These are phyloP conservation scores for Melastoma malabathricum DNA, from an alignment of 345 rosid species.

Conservation along the genomic window DNA sequence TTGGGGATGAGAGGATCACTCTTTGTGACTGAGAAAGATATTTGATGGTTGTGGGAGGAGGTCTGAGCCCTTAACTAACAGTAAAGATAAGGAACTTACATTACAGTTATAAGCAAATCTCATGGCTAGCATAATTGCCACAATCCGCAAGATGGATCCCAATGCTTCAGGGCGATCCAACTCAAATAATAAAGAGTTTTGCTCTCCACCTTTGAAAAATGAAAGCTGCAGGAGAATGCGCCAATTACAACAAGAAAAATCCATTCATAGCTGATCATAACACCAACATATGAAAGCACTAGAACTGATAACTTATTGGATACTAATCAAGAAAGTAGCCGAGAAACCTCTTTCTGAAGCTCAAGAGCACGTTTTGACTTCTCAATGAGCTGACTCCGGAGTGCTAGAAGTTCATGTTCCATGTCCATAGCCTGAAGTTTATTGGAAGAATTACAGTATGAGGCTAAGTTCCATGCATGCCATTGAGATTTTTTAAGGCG, in stretches of 20 bases:
- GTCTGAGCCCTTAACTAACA: not conserved
- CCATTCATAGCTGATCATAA: too few relatives aligned
- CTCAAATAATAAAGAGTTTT: conserved; percentile 42
- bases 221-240: conserved; percentile 34
- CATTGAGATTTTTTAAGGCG: not conserved
- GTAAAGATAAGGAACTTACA: conserved; percentile 29
- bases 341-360: conserved; percentile 60
- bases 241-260: not conserved
- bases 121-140: conserved; percentile 81
- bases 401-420: conserved; percentile 76
- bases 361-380: conserved; percentile 57
- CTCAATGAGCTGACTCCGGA: conserved; percentile 70
- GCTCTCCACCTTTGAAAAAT: conserved; percentile 46
- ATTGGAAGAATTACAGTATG: not conserved
- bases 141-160: conserved; percentile 64
- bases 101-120: conserved; percentile 96
- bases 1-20: too few relatives aligned
- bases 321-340: not conserved
- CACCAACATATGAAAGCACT: too few relatives aligned
- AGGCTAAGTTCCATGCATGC: not conserved
- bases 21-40: not conserved
- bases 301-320: too few relatives aligned
- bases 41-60: not conserved
- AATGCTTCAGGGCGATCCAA: conserved; percentile 76
- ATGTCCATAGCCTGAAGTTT: conserved; percentile 76